Percentiles rank a stretch among this genome's conserved stretches.
These are phyloP conservation scores for Schrenkiella parvula DNA, from an alignment of 345 rosid genomes.

Conservation along the genomic window DNA sequence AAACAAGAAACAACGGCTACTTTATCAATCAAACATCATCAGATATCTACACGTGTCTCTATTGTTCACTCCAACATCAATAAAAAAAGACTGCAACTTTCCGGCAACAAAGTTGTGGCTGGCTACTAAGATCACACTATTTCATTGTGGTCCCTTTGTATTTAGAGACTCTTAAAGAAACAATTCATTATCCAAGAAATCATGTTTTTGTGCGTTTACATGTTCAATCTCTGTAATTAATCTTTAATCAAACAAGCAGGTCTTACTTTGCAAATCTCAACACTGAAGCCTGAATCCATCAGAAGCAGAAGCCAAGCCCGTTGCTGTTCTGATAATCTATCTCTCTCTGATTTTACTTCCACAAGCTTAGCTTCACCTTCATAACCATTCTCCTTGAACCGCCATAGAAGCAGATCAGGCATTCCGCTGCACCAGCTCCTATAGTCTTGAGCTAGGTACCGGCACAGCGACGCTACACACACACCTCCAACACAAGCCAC, in stretches of 20 bases:
- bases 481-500: conserved; percentile 72
- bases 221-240: neutral
- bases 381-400: conserved; percentile 61
- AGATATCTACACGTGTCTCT: neutral
- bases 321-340: conserved; percentile 89
- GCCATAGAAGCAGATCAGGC: conserved; percentile 92
- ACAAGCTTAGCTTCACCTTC: conserved; percentile 94
- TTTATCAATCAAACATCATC: conserved; percentile 8
- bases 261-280: conserved; percentile 80
- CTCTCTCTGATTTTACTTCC: conserved; percentile 86
- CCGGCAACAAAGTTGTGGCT: neutral
- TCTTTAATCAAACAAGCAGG: conserved; percentile 24
- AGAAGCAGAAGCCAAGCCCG: conserved; percentile 79
- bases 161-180: neutral
- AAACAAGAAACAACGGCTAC: neutral
- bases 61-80: no score
- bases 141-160: neutral
- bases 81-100: no score
- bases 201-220: neutral
- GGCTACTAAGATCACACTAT: neutral
- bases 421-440: conserved; percentile 94
- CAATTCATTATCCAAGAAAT: neutral
- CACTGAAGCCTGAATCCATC: conserved; percentile 74
- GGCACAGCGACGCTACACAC: conserved; percentile 72
- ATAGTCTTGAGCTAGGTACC: conserved; percentile 73